A percentile compares a stretch with the other conserved stretches of the same genome.
Evolutionary conservation across 75 land plant species (phyloP).

Genomic region (Chamaecyparis obtusa): DNA sequence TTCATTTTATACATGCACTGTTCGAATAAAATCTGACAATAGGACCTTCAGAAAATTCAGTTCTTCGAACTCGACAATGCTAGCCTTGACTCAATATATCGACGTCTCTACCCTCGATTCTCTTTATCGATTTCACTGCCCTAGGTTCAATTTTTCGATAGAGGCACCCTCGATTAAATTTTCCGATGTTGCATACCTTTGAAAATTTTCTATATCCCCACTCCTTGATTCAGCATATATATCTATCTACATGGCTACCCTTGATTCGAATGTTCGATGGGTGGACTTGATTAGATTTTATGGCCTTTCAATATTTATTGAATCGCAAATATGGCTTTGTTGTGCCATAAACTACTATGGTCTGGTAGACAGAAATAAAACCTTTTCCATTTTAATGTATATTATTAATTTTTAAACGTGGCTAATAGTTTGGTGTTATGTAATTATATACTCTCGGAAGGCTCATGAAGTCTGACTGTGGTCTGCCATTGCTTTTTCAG

Average conservation of each 20-base stretch:
- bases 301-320: neutral
- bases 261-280: neutral
- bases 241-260: neutral
- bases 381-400: neutral
- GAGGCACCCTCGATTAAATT: too few species aligned
- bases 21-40: neutral
- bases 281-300: too few species aligned
- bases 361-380: neutral
- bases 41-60: neutral
- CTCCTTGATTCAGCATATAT: too few species aligned
- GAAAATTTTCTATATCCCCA: too few species aligned
- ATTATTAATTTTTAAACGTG: neutral
- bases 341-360: neutral
- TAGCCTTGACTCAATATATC: neutral
- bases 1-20: neutral
- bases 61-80: neutral
- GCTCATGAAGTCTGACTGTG: neutral
- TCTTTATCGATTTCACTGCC: neutral
- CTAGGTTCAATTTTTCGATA: neutral
- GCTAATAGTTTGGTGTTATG: neutral
- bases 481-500: slow-evolving; percentile 22
- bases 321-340: neutral
- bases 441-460: neutral
- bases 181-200: too few species aligned
- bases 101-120: neutral